phyloP scores from a whole-genome alignment of 1,284 basidiomycete species.

The Austroboletus rostrupii region DNA sequence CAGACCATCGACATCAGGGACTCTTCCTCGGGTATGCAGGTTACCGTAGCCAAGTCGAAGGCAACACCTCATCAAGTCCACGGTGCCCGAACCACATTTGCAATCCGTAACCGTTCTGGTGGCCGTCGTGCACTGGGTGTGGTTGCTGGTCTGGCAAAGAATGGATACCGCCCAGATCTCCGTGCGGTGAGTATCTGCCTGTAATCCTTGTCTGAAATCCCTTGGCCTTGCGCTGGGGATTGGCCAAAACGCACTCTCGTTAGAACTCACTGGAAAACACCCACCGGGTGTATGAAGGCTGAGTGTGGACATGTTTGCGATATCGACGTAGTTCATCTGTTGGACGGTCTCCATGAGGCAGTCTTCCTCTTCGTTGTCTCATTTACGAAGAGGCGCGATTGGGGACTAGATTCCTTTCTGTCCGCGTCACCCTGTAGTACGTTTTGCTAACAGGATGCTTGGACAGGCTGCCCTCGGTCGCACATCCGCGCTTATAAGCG shows the following conservation, averaged over 20 bases:
- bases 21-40: conserved; percentile 56
- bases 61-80: conserved; percentile 55
- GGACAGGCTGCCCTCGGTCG: conserved; percentile 76
- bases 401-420: conserved; percentile 25
- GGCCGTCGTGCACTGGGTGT: conserved; percentile 73
- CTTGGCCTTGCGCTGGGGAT: conserved; percentile 3
- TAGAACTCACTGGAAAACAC: conserved; percentile 73
- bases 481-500: conserved; percentile 67
- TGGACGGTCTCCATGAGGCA: conserved; percentile 23
- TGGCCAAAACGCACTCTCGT: conserved; percentile 53
- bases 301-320: conserved; percentile 88
- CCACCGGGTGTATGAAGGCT: conserved; percentile 62
- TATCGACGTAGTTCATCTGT: conserved; percentile 37
- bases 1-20: conserved; percentile 69
- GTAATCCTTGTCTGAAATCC: neutral
- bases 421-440: conserved; percentile 10
- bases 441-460: conserved; percentile 16
- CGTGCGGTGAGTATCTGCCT: conserved; percentile 57
- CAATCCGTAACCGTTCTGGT: conserved; percentile 71
- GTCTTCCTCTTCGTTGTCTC: conserved; percentile 13
- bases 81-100: conserved; percentile 44
- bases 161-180: conserved; percentile 82
- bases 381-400: conserved; percentile 16
- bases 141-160: conserved; percentile 62
- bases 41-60: conserved; percentile 69